Base-by-base conservation (phyloP, 768 basidiomycete species). In the Auricularia auricula-judae region DNA sequence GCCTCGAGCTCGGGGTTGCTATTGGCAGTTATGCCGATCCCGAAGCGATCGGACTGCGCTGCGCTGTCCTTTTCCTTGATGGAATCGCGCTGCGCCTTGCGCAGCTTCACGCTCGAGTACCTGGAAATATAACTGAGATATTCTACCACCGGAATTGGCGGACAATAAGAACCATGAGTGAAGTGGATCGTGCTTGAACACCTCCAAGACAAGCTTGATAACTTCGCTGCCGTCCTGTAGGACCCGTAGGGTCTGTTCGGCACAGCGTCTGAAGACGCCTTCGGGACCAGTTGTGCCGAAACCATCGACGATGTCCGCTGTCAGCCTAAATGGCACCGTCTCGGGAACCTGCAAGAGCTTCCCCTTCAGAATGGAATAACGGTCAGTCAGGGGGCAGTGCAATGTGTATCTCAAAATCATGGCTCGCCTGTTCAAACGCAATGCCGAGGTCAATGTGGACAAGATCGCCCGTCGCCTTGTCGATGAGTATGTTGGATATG, bases 361-460 rank as follows among this genome's bases (percentile, higher is more conserved):
- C 3, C 96, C 96, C 92, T 97, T 67, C 43, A 18, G 18, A 42
- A 51, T 3, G 18, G 3, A 43, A 21, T 12, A 18, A 66, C 21
- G n/a, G 36, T 14, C 29, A 63, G 61, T 43, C 67, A 62, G 62
- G 36, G 61, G 56, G 65, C 8, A 29, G 44, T 47, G 33, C 3
- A 43, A 59, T 34, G 61, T 60, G 12, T 42, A 14, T 1, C 39
- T 42, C 39, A 1, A 42, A 7, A 14, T 4, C 29, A 51, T 36
- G 33, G 34, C 80, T 68, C 66, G 91, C 93, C 78, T 93, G 92
- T 66, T 97, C 97, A 74, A 99, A 98, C 0, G 94, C 93, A 66
- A 98, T 93, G 1, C 96, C 96, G 1, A 98, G 79, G 74, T 99
- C 96, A 63, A 99, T 99, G 73, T 97, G 94, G 5, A 98, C 86